Evolutionary conservation across 345 rosid species (phyloP), one percentile per base, ranked within the genome.

Genomic region (Balakata baccata): DNA sequence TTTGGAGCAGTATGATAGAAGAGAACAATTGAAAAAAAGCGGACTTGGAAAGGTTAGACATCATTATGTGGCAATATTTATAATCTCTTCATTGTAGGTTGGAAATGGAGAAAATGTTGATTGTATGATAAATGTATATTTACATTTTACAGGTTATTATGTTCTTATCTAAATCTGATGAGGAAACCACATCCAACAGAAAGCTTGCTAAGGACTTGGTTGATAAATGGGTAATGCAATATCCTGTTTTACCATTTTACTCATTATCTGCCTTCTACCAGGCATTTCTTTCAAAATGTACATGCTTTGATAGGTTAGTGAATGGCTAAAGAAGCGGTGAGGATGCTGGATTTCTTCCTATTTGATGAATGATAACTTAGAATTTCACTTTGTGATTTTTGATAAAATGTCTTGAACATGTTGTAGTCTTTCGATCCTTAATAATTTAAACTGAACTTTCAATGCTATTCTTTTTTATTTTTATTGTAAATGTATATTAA

Each of bases 171-270:
- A 95, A 91, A 81, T 92, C 99, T 0, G 99, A 89, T 4, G 99
- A 95, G 90, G 99, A 95, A 84, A 91, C 97, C 50, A 91, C 89
- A 52, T 84, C 96, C 64, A 95, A 95, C 84, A 86, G 96, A 83
- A 85, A 91, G 77, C 96, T 92, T 61, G 98, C 99, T 41, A 95
- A 92, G 85, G 99, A 95, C 74, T 85, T 95, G 87, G 99, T 95
- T 74, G 98, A 95, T 74, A 92, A 91, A 91, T 95, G 98, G 98
- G 99, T 95, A 92, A 78, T 72, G 60, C 59, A 13, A 52, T 50
- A 25, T 1, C 1, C 23, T 37, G 7, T 5, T 12, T 65, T 50
- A 51, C 17, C 71, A 29, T 13, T 25, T 57, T 17, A 34, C 25
- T 43, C 53, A 12, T 69, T 29, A 47, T 29, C 29, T 29, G 39